These are phyloP conservation scores for Vitis riparia DNA, from an alignment of 164 flowering plant species.

Conservation along the genomic window DNA sequence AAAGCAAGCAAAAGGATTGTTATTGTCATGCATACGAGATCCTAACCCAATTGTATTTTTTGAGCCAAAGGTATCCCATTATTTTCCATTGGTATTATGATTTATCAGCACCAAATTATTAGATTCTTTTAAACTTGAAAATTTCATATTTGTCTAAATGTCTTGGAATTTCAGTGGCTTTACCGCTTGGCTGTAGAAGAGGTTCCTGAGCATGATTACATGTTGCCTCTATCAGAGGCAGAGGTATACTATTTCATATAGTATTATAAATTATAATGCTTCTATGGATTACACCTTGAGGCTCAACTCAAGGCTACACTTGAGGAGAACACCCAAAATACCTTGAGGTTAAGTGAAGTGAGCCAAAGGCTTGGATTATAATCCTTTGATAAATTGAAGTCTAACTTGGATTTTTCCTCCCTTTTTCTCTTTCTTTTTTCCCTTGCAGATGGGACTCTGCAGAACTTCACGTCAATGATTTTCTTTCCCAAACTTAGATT, in stretches of 20 bases:
- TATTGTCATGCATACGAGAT: slow-evolving; percentile 85
- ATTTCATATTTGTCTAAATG: not conserved
- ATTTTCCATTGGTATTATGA: not conserved
- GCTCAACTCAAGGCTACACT: too few relatives aligned
- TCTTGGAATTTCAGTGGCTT: slow-evolving; percentile 69
- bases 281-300: too few relatives aligned
- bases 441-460: too few relatives aligned
- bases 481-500: too few relatives aligned
- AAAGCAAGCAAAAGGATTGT: slow-evolving; percentile 87
- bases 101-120: not conserved
- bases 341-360: too few relatives aligned
- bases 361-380: too few relatives aligned
- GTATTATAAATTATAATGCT: not conserved
- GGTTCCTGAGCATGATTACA: slow-evolving; percentile 90
- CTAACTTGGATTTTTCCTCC: too few relatives aligned
- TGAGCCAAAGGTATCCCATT: slow-evolving; percentile 80
- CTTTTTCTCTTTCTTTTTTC: too few relatives aligned
- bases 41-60: slow-evolving; percentile 90
- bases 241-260: slow-evolving; percentile 56
- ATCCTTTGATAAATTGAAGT: too few relatives aligned
- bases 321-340: too few relatives aligned
- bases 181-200: slow-evolving; percentile 95
- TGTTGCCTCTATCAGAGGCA: slow-evolving; percentile 89
- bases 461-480: too few relatives aligned
- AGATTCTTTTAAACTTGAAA: not conserved